Evolutionary conservation across 352 stramenopile species (phyloP).

Genomic region (Globisporangium radiosum): DNA sequence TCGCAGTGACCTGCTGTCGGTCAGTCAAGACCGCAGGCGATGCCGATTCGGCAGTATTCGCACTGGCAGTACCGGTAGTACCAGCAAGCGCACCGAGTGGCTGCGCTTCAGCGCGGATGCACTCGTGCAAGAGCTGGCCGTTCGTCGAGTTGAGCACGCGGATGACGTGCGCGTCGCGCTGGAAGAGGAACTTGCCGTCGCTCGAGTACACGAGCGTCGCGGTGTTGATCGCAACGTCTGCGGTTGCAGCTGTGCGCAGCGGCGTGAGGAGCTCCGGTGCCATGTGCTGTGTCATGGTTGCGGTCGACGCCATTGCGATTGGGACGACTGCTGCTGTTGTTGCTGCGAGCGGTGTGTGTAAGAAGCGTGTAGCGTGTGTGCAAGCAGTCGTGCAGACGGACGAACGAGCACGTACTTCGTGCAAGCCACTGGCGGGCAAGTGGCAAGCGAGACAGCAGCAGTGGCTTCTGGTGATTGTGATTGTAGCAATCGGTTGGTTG

Average conservation of each 20-base stretch:
- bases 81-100: constrained; percentile 15
- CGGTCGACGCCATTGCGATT: neutral
- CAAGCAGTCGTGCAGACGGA: too few species aligned
- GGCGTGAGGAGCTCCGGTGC: constrained; percentile 28
- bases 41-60: neutral
- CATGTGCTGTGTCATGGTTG: constrained; percentile 1
- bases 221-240: neutral
- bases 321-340: too few species aligned
- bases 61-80: neutral
- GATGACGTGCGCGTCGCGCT: constrained; percentile 67
- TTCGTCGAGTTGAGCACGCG: constrained; percentile 66
- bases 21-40: neutral
- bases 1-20: constrained; percentile 28
- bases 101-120: constrained; percentile 24
- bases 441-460: too few species aligned
- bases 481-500: too few species aligned
- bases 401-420: too few species aligned
- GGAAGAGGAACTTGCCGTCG: constrained; percentile 73
- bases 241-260: constrained; percentile 9
- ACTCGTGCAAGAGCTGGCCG: constrained; percentile 72
- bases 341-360: too few species aligned
- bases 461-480: too few species aligned
- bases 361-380: too few species aligned
- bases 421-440: too few species aligned
- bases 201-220: constrained; percentile 49